Conservation (phyloP, 352 stramenopile genomes). For the Pythium brachiatum region DNA sequence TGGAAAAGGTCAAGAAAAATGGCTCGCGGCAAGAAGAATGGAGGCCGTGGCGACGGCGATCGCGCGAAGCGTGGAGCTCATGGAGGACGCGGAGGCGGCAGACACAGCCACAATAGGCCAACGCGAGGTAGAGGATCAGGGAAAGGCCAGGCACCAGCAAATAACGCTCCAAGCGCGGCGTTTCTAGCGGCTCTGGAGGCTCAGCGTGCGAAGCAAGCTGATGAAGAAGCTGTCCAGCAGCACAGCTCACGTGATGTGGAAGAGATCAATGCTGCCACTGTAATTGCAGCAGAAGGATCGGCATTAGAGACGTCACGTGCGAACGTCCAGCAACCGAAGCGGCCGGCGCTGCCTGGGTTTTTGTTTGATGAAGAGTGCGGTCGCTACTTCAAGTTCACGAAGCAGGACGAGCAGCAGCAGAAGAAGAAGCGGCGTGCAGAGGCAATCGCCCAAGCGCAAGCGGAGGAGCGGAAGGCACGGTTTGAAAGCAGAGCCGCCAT, state of each 20-base stretch:
- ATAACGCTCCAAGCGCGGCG: slow-evolving; percentile 22
- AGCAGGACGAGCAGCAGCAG: slow-evolving; percentile 21
- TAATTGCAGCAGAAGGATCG: background rate
- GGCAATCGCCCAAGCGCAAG: background rate
- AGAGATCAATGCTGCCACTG: background rate
- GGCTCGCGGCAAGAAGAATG: slow-evolving; percentile 8
- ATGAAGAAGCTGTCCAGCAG: background rate
- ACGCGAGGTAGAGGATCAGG: slow-evolving; percentile 7
- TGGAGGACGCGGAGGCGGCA: background rate
- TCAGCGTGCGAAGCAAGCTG: slow-evolving; percentile 39
- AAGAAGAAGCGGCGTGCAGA: slow-evolving; percentile 21
- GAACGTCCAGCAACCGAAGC: slow-evolving; percentile 1
- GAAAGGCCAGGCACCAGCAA: slow-evolving; percentile 6
- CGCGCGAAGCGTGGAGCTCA: background rate
- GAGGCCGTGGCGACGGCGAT: background rate
- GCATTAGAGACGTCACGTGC: background rate
- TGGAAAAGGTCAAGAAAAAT: background rate
- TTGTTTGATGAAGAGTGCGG: slow-evolving; percentile 52
- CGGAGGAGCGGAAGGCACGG: background rate
- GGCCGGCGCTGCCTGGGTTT: slow-evolving; percentile 42
- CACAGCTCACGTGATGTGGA: background rate
- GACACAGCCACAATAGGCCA: background rate
- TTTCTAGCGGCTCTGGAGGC: slow-evolving; percentile 65
- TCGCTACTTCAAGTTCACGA: slow-evolving; percentile 51
- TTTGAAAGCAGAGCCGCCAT: background rate